A percentile compares a stretch with the other conserved stretches of the same genome.
Conservation (phyloP, 352 stramenopile genomes). For the Globisporangium cystogenes region DNA sequence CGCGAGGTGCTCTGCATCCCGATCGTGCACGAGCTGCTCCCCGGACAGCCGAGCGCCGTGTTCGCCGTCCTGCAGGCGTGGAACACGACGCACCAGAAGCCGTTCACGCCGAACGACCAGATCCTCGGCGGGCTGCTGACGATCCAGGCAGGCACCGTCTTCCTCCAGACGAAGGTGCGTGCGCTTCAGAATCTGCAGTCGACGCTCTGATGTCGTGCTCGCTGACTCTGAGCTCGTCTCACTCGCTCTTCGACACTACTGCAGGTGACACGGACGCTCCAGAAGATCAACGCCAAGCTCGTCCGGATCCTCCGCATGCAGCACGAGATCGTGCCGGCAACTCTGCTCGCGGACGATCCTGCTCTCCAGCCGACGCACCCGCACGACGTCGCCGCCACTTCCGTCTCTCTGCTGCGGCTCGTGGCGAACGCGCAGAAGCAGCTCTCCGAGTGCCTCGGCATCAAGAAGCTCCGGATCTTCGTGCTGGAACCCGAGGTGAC, state of each 20-base stretch:
- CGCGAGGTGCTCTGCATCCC: conserved; percentile 63
- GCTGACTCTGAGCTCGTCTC: neutral
- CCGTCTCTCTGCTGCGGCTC: conserved; percentile 38
- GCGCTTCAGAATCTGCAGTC: neutral
- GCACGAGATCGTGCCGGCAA: conserved; percentile 26
- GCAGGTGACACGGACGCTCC: conserved; percentile 31
- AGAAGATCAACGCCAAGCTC: conserved; percentile 55
- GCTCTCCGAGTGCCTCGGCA: conserved; percentile 48
- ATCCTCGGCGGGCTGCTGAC: conserved; percentile 53
- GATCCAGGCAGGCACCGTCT: conserved; percentile 51
- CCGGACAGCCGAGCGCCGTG: conserved; percentile 26
- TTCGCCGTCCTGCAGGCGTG: conserved; percentile 62
- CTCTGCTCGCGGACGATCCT: neutral
- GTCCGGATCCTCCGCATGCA: conserved; percentile 47
- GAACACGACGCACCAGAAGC: conserved; percentile 69
- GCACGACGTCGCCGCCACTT: neutral
- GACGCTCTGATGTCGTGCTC: neutral
- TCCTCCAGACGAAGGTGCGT: conserved; percentile 39
- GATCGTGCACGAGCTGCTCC: conserved; percentile 48
- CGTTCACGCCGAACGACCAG: conserved; percentile 70
- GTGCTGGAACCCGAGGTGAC: conserved; percentile 41
- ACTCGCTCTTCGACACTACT: neutral
- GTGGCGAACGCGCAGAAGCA: conserved; percentile 47
- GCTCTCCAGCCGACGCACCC: too few species aligned
- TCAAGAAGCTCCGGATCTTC: conserved; percentile 66